Evolutionary conservation across 306 rosid genomes (phyloP), one percentile per base, ranked within the genome.

Genomic region (Gastrolobium bilobum): DNA sequence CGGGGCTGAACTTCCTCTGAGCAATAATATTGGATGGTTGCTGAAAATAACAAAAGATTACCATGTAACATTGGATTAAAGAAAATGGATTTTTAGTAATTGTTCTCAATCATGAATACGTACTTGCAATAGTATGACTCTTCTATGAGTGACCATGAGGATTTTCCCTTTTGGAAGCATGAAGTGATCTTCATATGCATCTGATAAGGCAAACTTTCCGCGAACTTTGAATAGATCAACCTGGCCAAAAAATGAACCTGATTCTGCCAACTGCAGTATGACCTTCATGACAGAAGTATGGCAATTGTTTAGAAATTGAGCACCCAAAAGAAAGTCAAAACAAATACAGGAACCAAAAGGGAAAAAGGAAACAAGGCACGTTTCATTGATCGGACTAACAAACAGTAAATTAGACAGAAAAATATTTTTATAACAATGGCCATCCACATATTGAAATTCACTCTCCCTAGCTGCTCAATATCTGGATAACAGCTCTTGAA

Each of bases 141-240:
- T 88, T 80, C 96, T 83, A 77, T 93, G 98, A 43, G 99, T 91
- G 79, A 95, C 89, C 86, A 89, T 68, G 58, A 90, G 88, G 70
- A 95, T 86, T 86, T 84, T 91, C 84, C 94, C 98, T 81, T 95
- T 91, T 2, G 91, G 98, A 65, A 95, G 90, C 86, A 93, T 76
- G 84, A 91, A 95, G 79, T 95, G 99, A 88, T 95, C 94, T 89
- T 95, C 99, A 73, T 95, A 95, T 60, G 99, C 96, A 91, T 95
- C 99, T 43, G 99, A 86, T 80, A 95, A 82, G 13, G 99, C 99
- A 72, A 95, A 95, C 86, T 95, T 95, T 39, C 99, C 99, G 8
- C 99, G 99, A 56, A 95, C 98, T 87, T 91, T 95, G 84, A 95
- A 95, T 43, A 95, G 91, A 90, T 95, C 97, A 83, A 95, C 99